Conservation (phyloP, 192 early-diverging fungal species). For the Podila epigama region DNA sequence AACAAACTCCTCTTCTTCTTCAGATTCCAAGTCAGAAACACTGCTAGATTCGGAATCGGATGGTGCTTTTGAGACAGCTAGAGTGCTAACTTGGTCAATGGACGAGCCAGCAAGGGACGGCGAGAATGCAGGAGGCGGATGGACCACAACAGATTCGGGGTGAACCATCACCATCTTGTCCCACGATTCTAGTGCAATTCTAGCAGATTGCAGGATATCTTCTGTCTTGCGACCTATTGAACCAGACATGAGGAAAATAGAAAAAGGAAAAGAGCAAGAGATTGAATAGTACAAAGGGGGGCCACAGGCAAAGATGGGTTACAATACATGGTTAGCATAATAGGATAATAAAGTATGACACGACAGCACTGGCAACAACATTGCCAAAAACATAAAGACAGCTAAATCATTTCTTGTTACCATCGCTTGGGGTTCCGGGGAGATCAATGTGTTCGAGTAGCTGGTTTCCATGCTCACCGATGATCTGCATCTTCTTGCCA, state of each 20-base stretch:
- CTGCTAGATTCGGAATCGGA: not conserved
- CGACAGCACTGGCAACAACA: too few relatives aligned
- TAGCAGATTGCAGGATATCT: constrained; percentile 38
- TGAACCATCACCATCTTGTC: constrained; percentile 33
- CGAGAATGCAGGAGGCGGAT: constrained; percentile 28
- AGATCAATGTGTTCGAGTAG: constrained; percentile 40
- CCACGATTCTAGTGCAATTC: constrained; percentile 42
- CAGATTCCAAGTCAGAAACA: constrained; percentile 7
- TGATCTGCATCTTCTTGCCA: constrained; percentile 49
- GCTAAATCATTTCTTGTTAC: too few relatives aligned
- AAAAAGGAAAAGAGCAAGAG: too few relatives aligned
- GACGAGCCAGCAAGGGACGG: constrained; percentile 5
- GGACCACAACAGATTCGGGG: constrained; percentile 27
- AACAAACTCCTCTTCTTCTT: constrained; percentile 26
- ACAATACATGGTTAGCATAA: too few relatives aligned
- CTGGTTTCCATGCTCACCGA: constrained; percentile 45
- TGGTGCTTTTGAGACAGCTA: constrained; percentile 10
- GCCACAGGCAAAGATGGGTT: too few relatives aligned
- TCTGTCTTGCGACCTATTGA: constrained; percentile 40
- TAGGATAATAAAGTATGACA: too few relatives aligned
- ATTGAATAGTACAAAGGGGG: too few relatives aligned
- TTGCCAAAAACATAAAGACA: too few relatives aligned
- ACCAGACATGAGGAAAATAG: not conserved
- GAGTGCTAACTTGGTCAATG: not conserved
- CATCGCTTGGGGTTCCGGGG: constrained; percentile 18